Evolutionary conservation across 768 basidiomycete species (phyloP), one percentile per base, ranked within the genome.

Genomic region (Panaeolus cyanescens): DNA sequence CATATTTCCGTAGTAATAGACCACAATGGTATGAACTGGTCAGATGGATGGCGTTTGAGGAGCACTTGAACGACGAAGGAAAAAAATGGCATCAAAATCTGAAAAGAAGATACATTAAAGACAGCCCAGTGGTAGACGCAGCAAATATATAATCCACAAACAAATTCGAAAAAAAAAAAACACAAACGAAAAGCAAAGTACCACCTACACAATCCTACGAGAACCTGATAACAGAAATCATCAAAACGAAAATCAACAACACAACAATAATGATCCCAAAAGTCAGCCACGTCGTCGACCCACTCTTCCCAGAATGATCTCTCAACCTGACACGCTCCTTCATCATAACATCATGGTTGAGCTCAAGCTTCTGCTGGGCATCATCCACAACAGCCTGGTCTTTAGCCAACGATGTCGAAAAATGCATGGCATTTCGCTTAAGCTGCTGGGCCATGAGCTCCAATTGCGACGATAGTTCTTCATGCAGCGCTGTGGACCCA

Each of bases 371-470:
- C 66, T 82, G 79, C 63, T 88, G 82, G 12, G 92, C 85, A 9
- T 80, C 78, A 31, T 86, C 84, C 2, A 97, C 72, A 7, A 95
- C 81, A 0, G 79, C 78, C 66, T 90, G 86, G 72, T 98, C 96
- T 59, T 88, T 88, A 39, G 78, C 87, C 1, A 99, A 77, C 10
- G 87, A 79, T 4, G 81, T 79, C 4, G 90, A 83, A 70, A 98
- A 96, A 67, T 93, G 86, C 0, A 89, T 71, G 0, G 94, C 89
- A 65, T 96, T 96, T 22, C 85, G 81, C 67, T 91, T 92, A 55
- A 99, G 85, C 70, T 95, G 93, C 9, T 86, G 79, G 0, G 94
- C 93, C 96, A 99, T 98, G 59, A 85, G 73, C 0, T 87, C 88
- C 25, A 96, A 84, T 67, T 93, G 89, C 8, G 79, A 78, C 0